Evolutionary conservation across 78 protist species (phyloP).

Genomic region (Dictyostelium intermedium): DNA sequence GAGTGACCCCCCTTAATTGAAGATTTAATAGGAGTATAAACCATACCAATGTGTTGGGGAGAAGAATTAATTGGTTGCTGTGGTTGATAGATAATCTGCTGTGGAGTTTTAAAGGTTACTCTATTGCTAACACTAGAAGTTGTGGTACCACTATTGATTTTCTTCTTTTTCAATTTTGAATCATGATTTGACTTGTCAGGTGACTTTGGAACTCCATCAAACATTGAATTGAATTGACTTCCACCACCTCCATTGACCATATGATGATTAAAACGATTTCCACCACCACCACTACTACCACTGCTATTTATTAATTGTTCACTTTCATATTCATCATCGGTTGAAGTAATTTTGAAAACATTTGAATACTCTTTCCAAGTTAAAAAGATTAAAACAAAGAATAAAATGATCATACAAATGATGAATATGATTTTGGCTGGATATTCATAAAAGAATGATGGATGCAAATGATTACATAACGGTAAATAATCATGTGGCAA

Average conservation of each 20-base stretch:
- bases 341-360: not conserved
- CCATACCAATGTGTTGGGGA: not conserved
- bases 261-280: not conserved
- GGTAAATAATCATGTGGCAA: constrained; percentile 64
- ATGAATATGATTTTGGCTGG: constrained; percentile 67
- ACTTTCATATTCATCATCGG: not conserved
- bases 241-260: not conserved
- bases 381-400: constrained; percentile 36
- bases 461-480: constrained; percentile 62
- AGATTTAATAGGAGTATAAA: not conserved
- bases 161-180: not conserved
- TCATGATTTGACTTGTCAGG: not conserved
- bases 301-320: not conserved
- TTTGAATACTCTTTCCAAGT: constrained; percentile 50
- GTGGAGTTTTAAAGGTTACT: not conserved
- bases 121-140: not conserved
- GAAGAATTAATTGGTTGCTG: constrained; percentile 4
- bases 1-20: not conserved
- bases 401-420: constrained; percentile 48
- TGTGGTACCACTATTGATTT: not conserved
- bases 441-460: constrained; percentile 66
- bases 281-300: not conserved
- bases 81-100: not conserved
- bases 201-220: not conserved
- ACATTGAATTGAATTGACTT: not conserved